A percentile compares a stretch with the other conserved stretches of the same genome.
Evolutionary conservation across 2,329 filamentous ascomycete species (phyloP).

Genomic region (Alternaria ethzedia): DNA sequence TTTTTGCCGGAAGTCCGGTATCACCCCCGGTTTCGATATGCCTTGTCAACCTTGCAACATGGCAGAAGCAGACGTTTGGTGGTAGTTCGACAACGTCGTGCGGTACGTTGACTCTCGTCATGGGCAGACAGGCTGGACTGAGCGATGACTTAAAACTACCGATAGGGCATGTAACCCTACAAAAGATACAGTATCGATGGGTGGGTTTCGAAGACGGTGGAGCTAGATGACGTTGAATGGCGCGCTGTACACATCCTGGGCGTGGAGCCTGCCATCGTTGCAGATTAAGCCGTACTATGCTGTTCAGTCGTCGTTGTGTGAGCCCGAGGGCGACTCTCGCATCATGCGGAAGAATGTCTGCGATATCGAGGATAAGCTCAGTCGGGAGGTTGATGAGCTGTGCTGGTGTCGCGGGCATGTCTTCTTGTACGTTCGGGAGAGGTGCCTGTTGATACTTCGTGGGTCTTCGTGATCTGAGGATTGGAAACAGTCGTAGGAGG

Average conservation of each 20-base stretch:
- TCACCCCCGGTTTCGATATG: conserved; percentile 24
- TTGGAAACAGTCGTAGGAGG: background rate
- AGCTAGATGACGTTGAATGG: conserved; percentile 36
- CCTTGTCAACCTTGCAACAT: conserved; percentile 38
- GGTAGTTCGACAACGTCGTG: conserved; percentile 39
- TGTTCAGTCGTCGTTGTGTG: conserved; percentile 39
- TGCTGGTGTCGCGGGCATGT: conserved; percentile 11
- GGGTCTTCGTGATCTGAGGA: background rate
- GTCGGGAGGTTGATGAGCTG: conserved; percentile 43
- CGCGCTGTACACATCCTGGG: conserved; percentile 37
- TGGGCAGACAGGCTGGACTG: conserved; percentile 34
- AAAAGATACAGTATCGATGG: conserved; percentile 39
- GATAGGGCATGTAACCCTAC: conserved; percentile 37
- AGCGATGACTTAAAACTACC: conserved; percentile 40
- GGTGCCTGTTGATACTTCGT: background rate
- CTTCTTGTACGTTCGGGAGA: background rate
- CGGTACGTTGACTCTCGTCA: conserved; percentile 3
- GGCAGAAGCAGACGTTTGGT: conserved; percentile 41
- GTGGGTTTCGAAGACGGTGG: conserved; percentile 12
- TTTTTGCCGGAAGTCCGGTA: conserved; percentile 19
- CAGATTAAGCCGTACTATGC: conserved; percentile 26
- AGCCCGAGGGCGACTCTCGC: conserved; percentile 49
- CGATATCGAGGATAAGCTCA: conserved; percentile 51
- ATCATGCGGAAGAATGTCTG: conserved; percentile 45
- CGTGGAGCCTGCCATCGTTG: conserved; percentile 17